Evolutionary conservation across 345 rosid species (phyloP), one percentile per base, ranked within the genome.

Genomic region (Dovyalis caffra): DNA sequence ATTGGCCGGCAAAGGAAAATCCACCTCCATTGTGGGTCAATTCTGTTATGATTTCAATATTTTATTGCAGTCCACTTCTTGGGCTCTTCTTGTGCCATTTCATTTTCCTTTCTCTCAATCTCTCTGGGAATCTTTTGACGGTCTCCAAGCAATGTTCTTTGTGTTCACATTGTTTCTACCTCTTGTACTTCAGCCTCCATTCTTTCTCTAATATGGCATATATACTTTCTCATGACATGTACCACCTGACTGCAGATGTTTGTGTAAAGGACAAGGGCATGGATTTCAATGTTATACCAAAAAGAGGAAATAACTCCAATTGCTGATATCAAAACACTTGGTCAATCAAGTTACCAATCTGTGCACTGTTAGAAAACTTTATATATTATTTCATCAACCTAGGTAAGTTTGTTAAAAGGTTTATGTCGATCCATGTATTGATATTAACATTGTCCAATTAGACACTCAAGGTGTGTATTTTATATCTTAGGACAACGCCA

Each of bases 1-100:
- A 21, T 73, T 33, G 77, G 81, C 83, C 75, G 76, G 83, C 79
- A 58, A 71, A n/a, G 6, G 15, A 32, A 20, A 38, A 62, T 23
- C 32, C 21, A 18, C 63, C 34, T 12, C 21, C 66, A 21, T 38
- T 40, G 18, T 43, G 3, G 34, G 21, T 31, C 32, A 14, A 28
- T 15, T 63, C 21, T 32, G 7, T 12, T 63, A 33, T 25, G 2
- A 34, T 51, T 65, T 49, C 23, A 28, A 16, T n/a, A 5, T 53
- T 34, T 1, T 5, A 18, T 63, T 45, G 20, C 10, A 20, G 4
- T 29, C 51, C 16, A 57, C 21, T 45, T 43, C 34, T 72, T 58
- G 10, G 51, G 62, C 1, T 23, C 34, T n/a, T 38, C 56, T 63
- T 72, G 47, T 53, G 33, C 29, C 18, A 2, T 28, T 65, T 33